Evolutionary conservation across 2,329 filamentous ascomycete genomes (phyloP).

Genomic region (Microthyrium microscopicum): DNA sequence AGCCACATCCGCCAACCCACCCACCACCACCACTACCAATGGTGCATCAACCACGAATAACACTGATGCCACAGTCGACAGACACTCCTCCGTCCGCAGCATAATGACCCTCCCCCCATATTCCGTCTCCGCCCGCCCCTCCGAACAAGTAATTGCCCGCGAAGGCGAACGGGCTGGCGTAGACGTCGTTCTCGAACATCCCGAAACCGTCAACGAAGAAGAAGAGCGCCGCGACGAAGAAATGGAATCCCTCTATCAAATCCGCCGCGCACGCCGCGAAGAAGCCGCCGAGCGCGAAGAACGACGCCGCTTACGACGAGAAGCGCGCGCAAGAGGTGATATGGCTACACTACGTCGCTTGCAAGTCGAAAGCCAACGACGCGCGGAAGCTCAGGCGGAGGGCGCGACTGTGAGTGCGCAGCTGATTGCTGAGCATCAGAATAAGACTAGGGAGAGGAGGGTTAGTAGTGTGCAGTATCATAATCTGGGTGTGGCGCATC

Average conservation of each 20-base stretch:
- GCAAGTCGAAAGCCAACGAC: slow-evolving; percentile 36
- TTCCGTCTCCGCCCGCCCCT: slow-evolving; percentile 51
- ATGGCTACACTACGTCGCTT: slow-evolving; percentile 26
- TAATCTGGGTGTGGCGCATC: slow-evolving; percentile 57
- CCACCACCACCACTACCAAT: neutral
- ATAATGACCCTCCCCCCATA: slow-evolving; percentile 89
- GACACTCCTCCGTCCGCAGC: slow-evolving; percentile 77
- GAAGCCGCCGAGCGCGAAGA: slow-evolving; percentile 66
- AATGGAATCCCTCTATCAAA: slow-evolving; percentile 87
- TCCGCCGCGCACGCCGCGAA: slow-evolving; percentile 58
- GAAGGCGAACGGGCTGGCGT: slow-evolving; percentile 88
- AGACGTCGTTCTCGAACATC: slow-evolving; percentile 75
- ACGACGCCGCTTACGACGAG: slow-evolving; percentile 49
- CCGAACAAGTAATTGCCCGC: slow-evolving; percentile 68
- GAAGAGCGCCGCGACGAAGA: slow-evolving; percentile 67
- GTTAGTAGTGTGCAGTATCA: slow-evolving; percentile 64
- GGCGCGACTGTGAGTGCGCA: slow-evolving; percentile 16
- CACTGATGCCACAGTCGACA: slow-evolving; percentile 41
- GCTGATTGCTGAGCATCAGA: slow-evolving; percentile 41
- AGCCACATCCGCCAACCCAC: neutral
- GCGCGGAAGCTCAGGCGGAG: slow-evolving; percentile 26
- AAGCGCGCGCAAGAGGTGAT: slow-evolving; percentile 59
- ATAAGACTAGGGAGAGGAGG: slow-evolving; percentile 41
- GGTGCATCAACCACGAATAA: slow-evolving; percentile 1
- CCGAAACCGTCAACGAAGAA: slow-evolving; percentile 62